A percentile compares a stretch with the other conserved stretches of the same genome.
phyloP scores from a whole-genome alignment of 2,329 filamentous ascomycete species.

The Monosporascus sp. region DNA sequence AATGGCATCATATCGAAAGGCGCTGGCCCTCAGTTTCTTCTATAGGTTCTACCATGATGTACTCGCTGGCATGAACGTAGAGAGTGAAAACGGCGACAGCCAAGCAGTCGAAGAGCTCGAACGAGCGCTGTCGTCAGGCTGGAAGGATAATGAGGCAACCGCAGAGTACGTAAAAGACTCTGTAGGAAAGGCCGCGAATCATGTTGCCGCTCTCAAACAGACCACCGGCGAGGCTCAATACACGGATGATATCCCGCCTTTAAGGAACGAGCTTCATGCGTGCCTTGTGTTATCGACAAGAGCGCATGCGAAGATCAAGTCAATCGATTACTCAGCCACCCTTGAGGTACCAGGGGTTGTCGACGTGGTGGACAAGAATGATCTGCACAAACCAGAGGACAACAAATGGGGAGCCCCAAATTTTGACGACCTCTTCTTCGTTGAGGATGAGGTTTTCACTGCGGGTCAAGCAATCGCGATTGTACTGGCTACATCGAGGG shows the following conservation, averaged over 20 bases:
- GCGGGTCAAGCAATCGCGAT: conserved; percentile 90
- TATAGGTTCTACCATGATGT: conserved; percentile 96
- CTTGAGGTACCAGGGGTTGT: conserved; percentile 81
- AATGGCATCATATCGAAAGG: conserved; percentile 94
- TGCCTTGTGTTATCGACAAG: conserved; percentile 84
- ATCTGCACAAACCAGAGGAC: conserved; percentile 70
- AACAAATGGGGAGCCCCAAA: conserved; percentile 88
- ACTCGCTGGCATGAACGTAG: conserved; percentile 53
- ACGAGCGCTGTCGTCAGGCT: conserved; percentile 71
- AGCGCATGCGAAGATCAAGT: conserved; percentile 77
- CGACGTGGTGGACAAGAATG: conserved; percentile 75
- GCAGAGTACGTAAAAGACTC: conserved; percentile 75
- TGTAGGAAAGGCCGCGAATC: conserved; percentile 78
- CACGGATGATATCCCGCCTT: conserved; percentile 84
- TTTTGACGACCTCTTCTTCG: conserved; percentile 85
- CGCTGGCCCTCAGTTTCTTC: conserved; percentile 87
- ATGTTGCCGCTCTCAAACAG: conserved; percentile 90
- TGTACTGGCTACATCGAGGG: conserved; percentile 73
- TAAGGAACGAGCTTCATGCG: conserved; percentile 84
- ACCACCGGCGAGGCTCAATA: conserved; percentile 92
- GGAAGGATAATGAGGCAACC: conserved; percentile 70
- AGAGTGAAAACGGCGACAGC: conserved; percentile 50
- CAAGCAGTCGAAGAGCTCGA: conserved; percentile 82
- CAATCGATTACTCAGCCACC: conserved; percentile 69
- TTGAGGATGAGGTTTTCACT: conserved; percentile 82